Evolutionary conservation across 805 yeast genomes (phyloP), one percentile per base, ranked within the genome.

Genomic region (Lipomyces lipofer): DNA sequence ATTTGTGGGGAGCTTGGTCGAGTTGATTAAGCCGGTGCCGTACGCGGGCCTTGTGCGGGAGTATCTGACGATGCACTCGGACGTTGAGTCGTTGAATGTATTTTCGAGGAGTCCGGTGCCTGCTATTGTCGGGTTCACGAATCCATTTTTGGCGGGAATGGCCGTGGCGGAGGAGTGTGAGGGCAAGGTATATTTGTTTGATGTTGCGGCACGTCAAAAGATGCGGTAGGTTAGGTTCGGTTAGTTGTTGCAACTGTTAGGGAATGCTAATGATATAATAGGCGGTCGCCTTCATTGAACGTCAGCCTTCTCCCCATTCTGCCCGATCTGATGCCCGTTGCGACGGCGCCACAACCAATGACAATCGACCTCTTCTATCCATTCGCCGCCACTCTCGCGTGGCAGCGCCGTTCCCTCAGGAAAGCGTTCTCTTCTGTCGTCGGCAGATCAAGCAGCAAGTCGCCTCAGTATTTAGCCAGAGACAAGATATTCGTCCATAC

Each of bases 281-380:
- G 25, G 22, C 40, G 19, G 13, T 24, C 36, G 42, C 55, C 57
- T 28, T 47, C 60, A 30, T 32, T 56, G 52, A 58, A 56, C 15
- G 52, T 58, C 9, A 56, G 46, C 9, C 40, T 58, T 25, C 33
- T 49, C 25, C 58, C 58, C n/a, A 39, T 58, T 2, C 32, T 54
- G 24, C 60, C 55, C 4, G 62, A 58, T 29, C 29, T 49, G 52
- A 51, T 56, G 56, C 53, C 56, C 10, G 15, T 54, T 8, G 24
- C 48, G 15, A 49, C 56, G 10, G 7, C 60, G 15, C 54, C 59
- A 15, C 48, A 47, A 29, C 44, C 40, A 19, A 27, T 50, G 51
- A 53, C 62, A 7, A 36, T 58, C n/a, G 62, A 58, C 28, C 39
- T 58, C 12, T 45, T 58, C 13, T 58, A 58, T 27, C 62, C 62